phyloP scores from a whole-genome alignment of 2,329 filamentous ascomycete species.

The Rachicladosporium sp. region DNA sequence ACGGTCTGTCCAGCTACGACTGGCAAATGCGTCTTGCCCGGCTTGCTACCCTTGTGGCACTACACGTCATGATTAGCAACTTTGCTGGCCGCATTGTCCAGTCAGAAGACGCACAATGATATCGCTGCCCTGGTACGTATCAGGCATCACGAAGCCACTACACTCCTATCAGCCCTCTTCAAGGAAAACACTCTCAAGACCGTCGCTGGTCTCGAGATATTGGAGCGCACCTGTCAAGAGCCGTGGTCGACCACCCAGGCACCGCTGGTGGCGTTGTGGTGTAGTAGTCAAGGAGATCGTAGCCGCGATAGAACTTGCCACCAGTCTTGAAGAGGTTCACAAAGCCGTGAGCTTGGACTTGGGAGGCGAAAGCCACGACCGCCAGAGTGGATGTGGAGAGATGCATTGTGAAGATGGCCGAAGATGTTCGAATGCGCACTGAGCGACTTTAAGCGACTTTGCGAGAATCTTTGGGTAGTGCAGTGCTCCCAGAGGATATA shows the following conservation, averaged over 20 bases:
- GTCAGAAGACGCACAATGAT: slow-evolving; percentile 12
- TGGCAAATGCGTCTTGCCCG: slow-evolving; percentile 20
- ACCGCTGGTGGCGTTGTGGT: slow-evolving; percentile 4
- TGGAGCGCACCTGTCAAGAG: slow-evolving; percentile 1
- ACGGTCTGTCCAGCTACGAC: slow-evolving; percentile 23
- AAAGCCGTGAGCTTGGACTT: slow-evolving; percentile 31
- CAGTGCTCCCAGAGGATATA: too few species aligned
- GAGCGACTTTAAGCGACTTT: slow-evolving; percentile 1
- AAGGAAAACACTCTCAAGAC: too few species aligned
- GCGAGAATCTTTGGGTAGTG: background rate
- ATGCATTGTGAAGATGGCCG: background rate
- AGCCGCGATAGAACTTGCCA: slow-evolving; percentile 30
- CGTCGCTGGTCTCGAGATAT: too few species aligned
- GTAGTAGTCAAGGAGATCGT: slow-evolving; percentile 6
- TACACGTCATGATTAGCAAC: too few species aligned
- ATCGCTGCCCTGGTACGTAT: slow-evolving; percentile 15
- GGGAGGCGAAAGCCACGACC: slow-evolving; percentile 10
- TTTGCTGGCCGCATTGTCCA: too few species aligned
- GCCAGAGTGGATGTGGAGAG: too few species aligned
- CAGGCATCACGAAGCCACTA: slow-evolving; percentile 10
- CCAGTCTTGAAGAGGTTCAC: slow-evolving; percentile 32
- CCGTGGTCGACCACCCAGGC: slow-evolving; percentile 4
- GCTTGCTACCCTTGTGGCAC: slow-evolving; percentile 24
- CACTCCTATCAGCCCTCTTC: too few species aligned
- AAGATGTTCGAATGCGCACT: background rate